Percentiles rank a stretch among this genome's conserved stretches.
phyloP scores from a whole-genome alignment of 148 eudicot genomes.

The Fagopyrum homotropicum region DNA sequence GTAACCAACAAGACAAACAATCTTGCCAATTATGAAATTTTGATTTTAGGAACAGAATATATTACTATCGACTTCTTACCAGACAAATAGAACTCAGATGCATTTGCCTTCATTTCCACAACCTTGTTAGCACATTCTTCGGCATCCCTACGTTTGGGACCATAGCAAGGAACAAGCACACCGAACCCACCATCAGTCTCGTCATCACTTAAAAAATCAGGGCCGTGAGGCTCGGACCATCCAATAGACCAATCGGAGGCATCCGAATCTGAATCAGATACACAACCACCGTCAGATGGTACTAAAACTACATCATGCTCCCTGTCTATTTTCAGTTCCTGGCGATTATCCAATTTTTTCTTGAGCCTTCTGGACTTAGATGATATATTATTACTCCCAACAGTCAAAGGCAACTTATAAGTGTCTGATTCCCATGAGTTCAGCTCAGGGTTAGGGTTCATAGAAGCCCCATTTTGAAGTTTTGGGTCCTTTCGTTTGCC shows the following conservation, averaged over 20 bases:
- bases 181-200: conserved; percentile 84
- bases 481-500: conserved; percentile 10
- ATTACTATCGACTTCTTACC: conserved; percentile 1
- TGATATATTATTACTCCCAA: neutral
- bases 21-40: neutral
- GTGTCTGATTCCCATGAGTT: conserved; percentile 9
- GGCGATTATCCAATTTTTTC: conserved; percentile 72
- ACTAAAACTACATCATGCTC: conserved; percentile 82
- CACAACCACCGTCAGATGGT: conserved; percentile 75
- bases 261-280: conserved; percentile 89
- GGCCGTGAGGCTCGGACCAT: conserved; percentile 89
- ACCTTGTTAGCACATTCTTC: neutral
- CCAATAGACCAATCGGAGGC: conserved; percentile 98
- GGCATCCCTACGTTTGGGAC: conserved; percentile 9
- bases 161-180: conserved; percentile 87
- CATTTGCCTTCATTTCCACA: neutral
- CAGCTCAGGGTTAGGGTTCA: neutral
- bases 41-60: neutral
- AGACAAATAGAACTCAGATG: neutral
- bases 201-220: conserved; percentile 81
- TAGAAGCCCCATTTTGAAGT: neutral
- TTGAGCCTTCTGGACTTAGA: conserved; percentile 35
- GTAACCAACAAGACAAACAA: neutral
- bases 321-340: conserved; percentile 65
- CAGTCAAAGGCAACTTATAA: neutral